These are phyloP conservation scores for Colletotrichum agaves DNA, from an alignment of 2,329 filamentous ascomycete genomes.

Conservation along the genomic window DNA sequence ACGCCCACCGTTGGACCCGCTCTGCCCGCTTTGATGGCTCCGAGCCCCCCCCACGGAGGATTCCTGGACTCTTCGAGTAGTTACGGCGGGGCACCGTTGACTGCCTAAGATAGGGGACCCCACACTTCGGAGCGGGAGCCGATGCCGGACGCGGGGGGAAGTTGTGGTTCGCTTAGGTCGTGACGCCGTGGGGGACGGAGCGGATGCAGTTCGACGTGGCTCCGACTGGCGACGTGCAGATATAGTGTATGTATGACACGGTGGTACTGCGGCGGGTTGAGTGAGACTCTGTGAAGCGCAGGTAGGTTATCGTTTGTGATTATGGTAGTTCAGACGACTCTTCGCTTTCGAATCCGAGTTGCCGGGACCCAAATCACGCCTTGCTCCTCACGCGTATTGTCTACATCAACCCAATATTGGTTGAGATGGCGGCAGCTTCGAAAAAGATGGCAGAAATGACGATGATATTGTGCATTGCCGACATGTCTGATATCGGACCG, in stretches of 20 bases:
- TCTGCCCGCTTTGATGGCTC: conserved; percentile 15
- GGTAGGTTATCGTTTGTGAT: not conserved
- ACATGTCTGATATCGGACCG: not conserved
- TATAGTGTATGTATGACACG: too few species aligned
- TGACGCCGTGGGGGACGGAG: conserved; percentile 9
- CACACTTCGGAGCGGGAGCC: conserved; percentile 18
- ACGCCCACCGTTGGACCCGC: conserved; percentile 35
- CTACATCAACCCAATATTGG: not conserved
- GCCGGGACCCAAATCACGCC: not conserved
- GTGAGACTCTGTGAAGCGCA: not conserved
- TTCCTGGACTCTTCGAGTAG: not conserved
- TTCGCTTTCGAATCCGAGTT: not conserved
- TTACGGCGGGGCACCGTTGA: conserved; percentile 9
- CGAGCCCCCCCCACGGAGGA: not conserved
- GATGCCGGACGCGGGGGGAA: conserved; percentile 12
- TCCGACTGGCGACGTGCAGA: not conserved
- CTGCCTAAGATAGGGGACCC: conserved; percentile 24
- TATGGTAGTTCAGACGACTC: not conserved
- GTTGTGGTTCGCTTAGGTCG: conserved; percentile 6
- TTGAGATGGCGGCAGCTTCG: not conserved
- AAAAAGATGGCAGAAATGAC: conserved; percentile 2
- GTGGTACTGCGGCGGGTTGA: not conserved
- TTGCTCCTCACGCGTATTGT: not conserved
- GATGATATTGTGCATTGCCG: not conserved
- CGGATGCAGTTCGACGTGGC: not conserved